Evolutionary conservation across 176 grass and related monocot species (phyloP).

Genomic region (Hordeum marinum): DNA sequence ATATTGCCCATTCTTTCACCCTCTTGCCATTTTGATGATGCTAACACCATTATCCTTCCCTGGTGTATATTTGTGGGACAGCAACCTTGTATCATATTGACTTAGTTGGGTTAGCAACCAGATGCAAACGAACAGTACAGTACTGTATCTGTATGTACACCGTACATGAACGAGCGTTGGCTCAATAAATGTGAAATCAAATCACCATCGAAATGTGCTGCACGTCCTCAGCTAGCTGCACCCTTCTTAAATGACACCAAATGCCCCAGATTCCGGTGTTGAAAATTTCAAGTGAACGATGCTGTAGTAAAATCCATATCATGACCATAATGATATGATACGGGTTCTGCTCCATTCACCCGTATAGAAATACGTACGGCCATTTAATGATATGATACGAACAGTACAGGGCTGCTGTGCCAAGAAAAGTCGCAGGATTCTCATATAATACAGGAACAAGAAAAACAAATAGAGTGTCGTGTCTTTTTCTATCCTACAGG

Average conservation of each 20-base stretch:
- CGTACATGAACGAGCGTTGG: constrained; percentile 8
- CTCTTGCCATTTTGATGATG: constrained; percentile 41
- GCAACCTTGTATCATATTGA: constrained; percentile 53
- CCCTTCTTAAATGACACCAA: background rate
- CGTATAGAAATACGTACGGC: background rate
- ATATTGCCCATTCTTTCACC: constrained; percentile 40
- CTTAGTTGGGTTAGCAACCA: background rate
- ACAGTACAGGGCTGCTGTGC: too few species aligned
- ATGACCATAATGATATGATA: background rate
- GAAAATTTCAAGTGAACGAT: background rate
- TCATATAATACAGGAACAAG: too few species aligned
- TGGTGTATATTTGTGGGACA: constrained; percentile 46
- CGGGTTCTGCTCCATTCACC: background rate
- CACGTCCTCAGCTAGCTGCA: background rate
- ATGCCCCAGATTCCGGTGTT: background rate
- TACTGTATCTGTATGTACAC: constrained; percentile 6
- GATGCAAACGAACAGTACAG: background rate
- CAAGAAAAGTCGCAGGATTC: too few species aligned
- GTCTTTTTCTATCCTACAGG: too few species aligned
- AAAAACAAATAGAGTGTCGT: too few species aligned
- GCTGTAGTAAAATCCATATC: background rate
- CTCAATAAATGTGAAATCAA: constrained; percentile 18
- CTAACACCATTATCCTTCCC: constrained; percentile 13
- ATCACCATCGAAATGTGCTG: background rate
- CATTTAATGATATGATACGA: too few species aligned